A percentile compares a stretch with the other conserved stretches of the same genome.
Evolutionary conservation across 495 filamentous ascomycete species (phyloP).

Genomic region (Chaetomium fimeti): DNA sequence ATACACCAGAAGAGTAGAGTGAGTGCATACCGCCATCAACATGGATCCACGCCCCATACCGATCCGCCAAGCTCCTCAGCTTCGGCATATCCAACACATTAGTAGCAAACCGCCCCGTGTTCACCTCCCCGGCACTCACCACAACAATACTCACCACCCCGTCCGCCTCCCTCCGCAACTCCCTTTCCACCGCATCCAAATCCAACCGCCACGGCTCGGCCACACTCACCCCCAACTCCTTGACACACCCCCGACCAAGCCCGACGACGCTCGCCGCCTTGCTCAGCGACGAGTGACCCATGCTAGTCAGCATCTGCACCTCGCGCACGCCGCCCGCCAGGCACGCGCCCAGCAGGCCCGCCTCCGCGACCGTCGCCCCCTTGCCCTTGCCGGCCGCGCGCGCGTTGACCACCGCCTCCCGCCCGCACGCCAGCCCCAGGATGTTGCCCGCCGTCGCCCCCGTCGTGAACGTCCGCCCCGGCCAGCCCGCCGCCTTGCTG

Average conservation of each 20-base stretch:
- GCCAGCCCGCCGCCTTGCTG: too few relatives aligned
- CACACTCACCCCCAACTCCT: slow-evolving; percentile 50
- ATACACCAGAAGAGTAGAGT: background rate
- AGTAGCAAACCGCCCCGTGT: slow-evolving; percentile 81
- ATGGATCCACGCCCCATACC: slow-evolving; percentile 82
- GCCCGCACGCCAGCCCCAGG: slow-evolving; percentile 72
- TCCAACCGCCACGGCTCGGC: slow-evolving; percentile 66
- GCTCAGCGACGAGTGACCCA: slow-evolving; percentile 75
- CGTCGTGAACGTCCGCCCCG: slow-evolving; percentile 76
- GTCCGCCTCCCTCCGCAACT: slow-evolving; percentile 49
- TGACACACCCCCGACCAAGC: slow-evolving; percentile 68
- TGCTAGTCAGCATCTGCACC: slow-evolving; percentile 74
- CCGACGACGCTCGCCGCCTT: slow-evolving; percentile 84
- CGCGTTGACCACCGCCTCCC: slow-evolving; percentile 61
- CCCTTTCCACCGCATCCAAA: slow-evolving; percentile 52
- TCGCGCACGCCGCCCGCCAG: slow-evolving; percentile 58
- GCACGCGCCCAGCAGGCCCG: slow-evolving; percentile 68
- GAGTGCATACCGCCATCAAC: slow-evolving; percentile 66
- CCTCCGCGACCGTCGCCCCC: slow-evolving; percentile 55
- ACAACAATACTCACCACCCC: slow-evolving; percentile 69
- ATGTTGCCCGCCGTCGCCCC: slow-evolving; percentile 87
- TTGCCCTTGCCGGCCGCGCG: slow-evolving; percentile 34
- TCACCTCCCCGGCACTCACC: slow-evolving; percentile 83
- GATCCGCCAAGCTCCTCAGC: slow-evolving; percentile 67
- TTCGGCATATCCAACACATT: slow-evolving; percentile 57